phyloP scores from a whole-genome alignment of 129 eudicot species.

The Artemisia annua region DNA sequence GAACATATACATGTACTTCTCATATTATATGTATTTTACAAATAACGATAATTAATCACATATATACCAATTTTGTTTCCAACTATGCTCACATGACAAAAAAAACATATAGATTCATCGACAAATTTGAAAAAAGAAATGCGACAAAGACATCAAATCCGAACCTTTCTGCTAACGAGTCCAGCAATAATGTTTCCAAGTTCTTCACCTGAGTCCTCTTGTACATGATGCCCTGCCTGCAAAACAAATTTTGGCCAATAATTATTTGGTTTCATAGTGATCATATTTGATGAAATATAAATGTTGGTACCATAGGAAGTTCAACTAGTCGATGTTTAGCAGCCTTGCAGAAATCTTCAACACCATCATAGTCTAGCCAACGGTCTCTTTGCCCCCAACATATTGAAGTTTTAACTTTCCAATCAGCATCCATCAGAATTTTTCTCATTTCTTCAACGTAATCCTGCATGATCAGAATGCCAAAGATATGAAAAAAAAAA shows the following conservation, averaged over 20 bases:
- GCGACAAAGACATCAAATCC: slow-evolving; percentile 33
- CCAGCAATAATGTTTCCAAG: slow-evolving; percentile 70
- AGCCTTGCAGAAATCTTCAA: slow-evolving; percentile 84
- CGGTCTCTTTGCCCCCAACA: slow-evolving; percentile 99
- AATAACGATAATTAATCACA: slow-evolving; percentile 31
- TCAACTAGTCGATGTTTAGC: slow-evolving; percentile 70
- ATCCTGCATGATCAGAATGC: slow-evolving; percentile 35
- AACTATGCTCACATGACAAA: slow-evolving; percentile 2
- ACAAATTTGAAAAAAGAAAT: slow-evolving; percentile 12
- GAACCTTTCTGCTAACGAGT: slow-evolving; percentile 60
- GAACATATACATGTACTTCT: slow-evolving; percentile 31
- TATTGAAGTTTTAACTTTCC: slow-evolving; percentile 76
- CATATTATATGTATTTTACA: slow-evolving; percentile 36
- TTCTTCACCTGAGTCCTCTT: slow-evolving; percentile 93
- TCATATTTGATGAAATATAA: background rate
- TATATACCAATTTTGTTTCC: slow-evolving; percentile 26
- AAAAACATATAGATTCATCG: slow-evolving; percentile 7
- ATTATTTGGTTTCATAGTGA: slow-evolving; percentile 9
- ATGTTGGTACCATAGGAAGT: slow-evolving; percentile 75
- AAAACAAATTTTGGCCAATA: slow-evolving; percentile 17
- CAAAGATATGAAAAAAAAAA: slow-evolving; percentile 13
- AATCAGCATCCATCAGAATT: slow-evolving; percentile 63
- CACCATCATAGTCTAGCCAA: slow-evolving; percentile 90
- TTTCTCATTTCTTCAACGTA: slow-evolving; percentile 81
- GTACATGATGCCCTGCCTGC: slow-evolving; percentile 99